Conservation (phyloP, 345 rosid species). For the Melaleuca alternifolia region DNA sequence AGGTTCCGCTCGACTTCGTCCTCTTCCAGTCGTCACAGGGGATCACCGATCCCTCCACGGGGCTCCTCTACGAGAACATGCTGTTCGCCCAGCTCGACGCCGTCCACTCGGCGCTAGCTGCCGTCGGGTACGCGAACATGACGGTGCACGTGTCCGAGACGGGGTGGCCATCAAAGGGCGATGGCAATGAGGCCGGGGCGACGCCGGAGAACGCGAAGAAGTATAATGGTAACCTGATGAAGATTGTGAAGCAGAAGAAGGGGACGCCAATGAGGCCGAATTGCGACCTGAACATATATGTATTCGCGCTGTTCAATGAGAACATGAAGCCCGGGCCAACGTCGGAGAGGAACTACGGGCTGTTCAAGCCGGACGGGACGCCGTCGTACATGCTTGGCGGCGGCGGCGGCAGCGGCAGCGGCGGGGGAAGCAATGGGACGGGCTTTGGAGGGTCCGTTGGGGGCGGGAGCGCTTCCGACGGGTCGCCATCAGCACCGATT, state of each 20-base stretch:
- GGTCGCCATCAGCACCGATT: constrained; percentile 1
- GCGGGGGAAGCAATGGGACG: neutral
- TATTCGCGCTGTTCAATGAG: constrained; percentile 45
- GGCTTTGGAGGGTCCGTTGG: neutral
- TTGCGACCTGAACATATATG: constrained; percentile 15
- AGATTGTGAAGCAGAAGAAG: constrained; percentile 20
- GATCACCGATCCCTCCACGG: constrained; percentile 19
- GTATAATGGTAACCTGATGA: constrained; percentile 31
- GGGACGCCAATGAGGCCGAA: constrained; percentile 42
- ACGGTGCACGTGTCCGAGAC: constrained; percentile 39
- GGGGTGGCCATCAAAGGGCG: constrained; percentile 54
- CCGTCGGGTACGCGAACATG: constrained; percentile 21
- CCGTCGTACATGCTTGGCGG: constrained; percentile 20
- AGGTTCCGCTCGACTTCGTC: constrained; percentile 28
- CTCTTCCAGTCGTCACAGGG: constrained; percentile 35
- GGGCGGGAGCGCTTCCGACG: neutral
- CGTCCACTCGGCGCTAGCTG: constrained; percentile 23
- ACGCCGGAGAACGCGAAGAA: constrained; percentile 30
- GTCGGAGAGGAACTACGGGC: constrained; percentile 41
- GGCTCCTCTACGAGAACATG: constrained; percentile 38
- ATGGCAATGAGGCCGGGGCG: constrained; percentile 33
- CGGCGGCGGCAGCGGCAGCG: neutral
- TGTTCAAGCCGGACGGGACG: constrained; percentile 39
- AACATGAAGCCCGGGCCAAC: constrained; percentile 40
- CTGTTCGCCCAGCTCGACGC: constrained; percentile 42